Evolutionary conservation across 75 land plant genomes (phyloP), one percentile per base, ranked within the genome.

Genomic region (Pseudotsuga menziesii): DNA sequence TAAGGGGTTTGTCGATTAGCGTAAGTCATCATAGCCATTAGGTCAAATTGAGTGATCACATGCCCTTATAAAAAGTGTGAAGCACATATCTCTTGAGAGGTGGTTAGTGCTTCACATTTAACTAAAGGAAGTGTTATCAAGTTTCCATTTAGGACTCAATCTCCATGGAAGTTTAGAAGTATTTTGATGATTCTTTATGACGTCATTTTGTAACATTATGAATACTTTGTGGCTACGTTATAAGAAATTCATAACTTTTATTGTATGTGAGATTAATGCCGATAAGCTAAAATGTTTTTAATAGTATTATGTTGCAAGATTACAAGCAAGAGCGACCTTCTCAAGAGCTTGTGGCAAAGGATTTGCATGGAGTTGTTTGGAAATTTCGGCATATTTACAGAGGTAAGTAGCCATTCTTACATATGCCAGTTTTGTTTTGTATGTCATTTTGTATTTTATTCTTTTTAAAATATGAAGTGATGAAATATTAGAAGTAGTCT

Each of bases 301-400:
- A 44, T 48, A 44, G 66, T 58, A 8, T 57, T 4, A 7, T 61
- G 27, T 13, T 69, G 59, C 77, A 93, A 93, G 96, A 93, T 75
- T 91, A 91, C 72, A 84, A 76, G 61, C 91, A 89, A 76, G 91
- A 89, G 58, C 84, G 93, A 75, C 96, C 96, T 52, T 89, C 91
- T 4, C 96, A 93, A 69, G 96, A 93, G 87, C 88, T 93, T 77
- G 79, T 89, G 12, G 94, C 94, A 17, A 93, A 86, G 66, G 96
- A 93, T 76, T 79, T 93, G 56, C 94, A 91, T 88, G 96, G 96
- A 3, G 56, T 77, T 2, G 90, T 89, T 63, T 93, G 96, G 96
- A 89, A 72, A 75, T 93, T 93, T 59, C 85, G 96, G 25, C 96
- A 93, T 73, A 91, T 93, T 16, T 93, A 91, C 72, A 75, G 96